Evolutionary conservation across 441 rosid genomes (phyloP).

Genomic region (Monsonia emarginata): DNA sequence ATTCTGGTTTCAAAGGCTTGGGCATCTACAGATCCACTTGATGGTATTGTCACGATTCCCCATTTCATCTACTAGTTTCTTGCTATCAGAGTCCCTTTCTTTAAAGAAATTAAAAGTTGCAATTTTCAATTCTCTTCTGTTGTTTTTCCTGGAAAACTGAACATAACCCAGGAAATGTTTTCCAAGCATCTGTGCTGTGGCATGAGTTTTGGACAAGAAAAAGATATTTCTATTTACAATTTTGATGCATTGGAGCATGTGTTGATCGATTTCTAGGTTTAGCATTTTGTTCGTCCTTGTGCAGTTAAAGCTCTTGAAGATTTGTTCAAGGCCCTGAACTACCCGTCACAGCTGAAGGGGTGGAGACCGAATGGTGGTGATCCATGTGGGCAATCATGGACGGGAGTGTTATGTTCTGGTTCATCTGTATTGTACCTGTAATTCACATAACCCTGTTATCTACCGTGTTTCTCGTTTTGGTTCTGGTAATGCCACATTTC

Average conservation of each 20-base stretch:
- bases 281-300: not conserved
- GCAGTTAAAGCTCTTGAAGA: conserved; percentile 10
- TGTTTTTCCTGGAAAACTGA: not conserved
- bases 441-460: conserved; percentile 12
- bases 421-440: conserved; percentile 35
- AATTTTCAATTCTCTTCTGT: not conserved
- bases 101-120: not conserved
- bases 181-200: no score
- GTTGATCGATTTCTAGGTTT: not conserved
- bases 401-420: conserved; percentile 3
- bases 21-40: conserved; percentile 52
- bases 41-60: conserved; percentile 35
- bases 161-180: not conserved
- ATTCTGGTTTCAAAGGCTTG: conserved; percentile 30
- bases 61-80: not conserved
- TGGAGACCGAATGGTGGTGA: conserved; percentile 6
- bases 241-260: not conserved
- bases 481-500: not conserved
- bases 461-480: not conserved
- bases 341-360: conserved; percentile 8
- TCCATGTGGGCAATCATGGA: conserved; percentile 8
- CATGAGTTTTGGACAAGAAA: no score
- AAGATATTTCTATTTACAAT: not conserved
- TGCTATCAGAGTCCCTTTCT: not conserved
- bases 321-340: conserved; percentile 4